Evolutionary conservation across 495 filamentous ascomycete species (phyloP).

Genomic region (Trichoderma virens): DNA sequence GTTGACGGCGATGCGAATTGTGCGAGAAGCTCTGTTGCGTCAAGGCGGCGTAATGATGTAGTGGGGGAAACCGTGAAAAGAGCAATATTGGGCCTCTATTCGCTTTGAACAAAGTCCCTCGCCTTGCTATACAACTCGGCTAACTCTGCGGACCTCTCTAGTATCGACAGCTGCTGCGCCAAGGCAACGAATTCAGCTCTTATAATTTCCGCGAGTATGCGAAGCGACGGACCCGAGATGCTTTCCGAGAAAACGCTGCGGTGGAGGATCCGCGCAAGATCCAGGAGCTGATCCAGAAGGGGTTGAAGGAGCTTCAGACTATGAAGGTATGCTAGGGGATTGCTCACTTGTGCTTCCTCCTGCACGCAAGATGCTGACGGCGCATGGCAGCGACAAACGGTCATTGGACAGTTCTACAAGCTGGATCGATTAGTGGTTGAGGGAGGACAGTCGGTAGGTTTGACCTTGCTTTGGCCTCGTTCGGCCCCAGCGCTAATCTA

Average conservation of each 20-base stretch:
- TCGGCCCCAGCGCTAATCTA: slow-evolving; percentile 14
- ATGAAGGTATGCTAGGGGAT: slow-evolving; percentile 63
- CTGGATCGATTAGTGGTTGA: slow-evolving; percentile 89
- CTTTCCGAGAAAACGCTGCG: slow-evolving; percentile 71
- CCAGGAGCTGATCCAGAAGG: slow-evolving; percentile 84
- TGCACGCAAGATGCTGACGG: slow-evolving; percentile 8
- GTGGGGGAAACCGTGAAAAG: slow-evolving; percentile 1
- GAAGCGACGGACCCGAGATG: slow-evolving; percentile 75
- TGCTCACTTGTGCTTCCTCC: not conserved
- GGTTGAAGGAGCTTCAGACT: slow-evolving; percentile 77
- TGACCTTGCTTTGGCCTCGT: too few species aligned
- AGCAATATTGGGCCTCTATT: not conserved
- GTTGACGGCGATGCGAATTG: not conserved
- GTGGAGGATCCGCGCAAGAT: slow-evolving; percentile 62
- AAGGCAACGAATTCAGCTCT: slow-evolving; percentile 76
- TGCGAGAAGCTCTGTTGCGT: not conserved
- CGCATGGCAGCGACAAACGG: slow-evolving; percentile 72
- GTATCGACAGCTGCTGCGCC: slow-evolving; percentile 89
- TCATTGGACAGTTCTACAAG: slow-evolving; percentile 92
- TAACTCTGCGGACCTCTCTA: slow-evolving; percentile 22
- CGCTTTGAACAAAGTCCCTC: not conserved
- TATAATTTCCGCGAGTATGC: slow-evolving; percentile 99
- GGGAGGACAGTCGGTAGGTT: slow-evolving; percentile 55
- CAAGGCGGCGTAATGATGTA: not conserved
- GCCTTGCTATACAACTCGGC: not conserved